Percentiles rank a stretch among this genome's conserved stretches.
phyloP scores from a whole-genome alignment of 495 filamentous ascomycete species.

The Tuber calosporum region DNA sequence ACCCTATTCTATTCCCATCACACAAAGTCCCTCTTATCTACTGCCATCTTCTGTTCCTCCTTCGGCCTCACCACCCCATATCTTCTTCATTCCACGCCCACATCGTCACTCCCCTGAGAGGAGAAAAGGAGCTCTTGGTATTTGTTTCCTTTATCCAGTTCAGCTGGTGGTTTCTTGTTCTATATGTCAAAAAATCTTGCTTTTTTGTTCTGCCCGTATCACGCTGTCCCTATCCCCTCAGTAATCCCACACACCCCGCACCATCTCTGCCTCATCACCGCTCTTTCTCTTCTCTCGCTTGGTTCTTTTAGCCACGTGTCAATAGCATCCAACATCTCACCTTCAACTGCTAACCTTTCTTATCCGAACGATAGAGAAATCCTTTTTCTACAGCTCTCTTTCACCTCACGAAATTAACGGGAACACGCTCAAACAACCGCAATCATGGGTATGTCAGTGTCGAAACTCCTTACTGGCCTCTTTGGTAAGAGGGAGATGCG shows the following conservation, averaged over 20 bases:
- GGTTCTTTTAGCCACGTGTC: slow-evolving; percentile 24
- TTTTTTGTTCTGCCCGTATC: slow-evolving; percentile 27
- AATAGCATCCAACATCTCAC: slow-evolving; percentile 17
- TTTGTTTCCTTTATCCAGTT: background rate
- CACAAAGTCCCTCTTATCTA: background rate
- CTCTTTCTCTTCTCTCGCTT: background rate
- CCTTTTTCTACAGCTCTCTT: slow-evolving; percentile 15
- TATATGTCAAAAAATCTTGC: slow-evolving; percentile 18
- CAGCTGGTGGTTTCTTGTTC: slow-evolving; percentile 9
- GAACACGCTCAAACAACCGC: slow-evolving; percentile 41
- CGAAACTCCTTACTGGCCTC: slow-evolving; percentile 85
- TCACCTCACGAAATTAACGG: slow-evolving; percentile 29
- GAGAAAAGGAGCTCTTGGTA: background rate
- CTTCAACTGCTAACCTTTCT: slow-evolving; percentile 22
- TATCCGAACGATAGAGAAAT: slow-evolving; percentile 21
- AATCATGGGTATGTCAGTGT: slow-evolving; percentile 91
- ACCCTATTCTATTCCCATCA: background rate
- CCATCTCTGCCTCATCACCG: background rate
- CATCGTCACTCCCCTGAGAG: background rate
- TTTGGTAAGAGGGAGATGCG: slow-evolving; percentile 99
- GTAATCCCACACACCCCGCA: background rate
- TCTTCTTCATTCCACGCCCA: background rate
- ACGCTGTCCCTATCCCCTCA: slow-evolving; percentile 7
- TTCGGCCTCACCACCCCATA: background rate
- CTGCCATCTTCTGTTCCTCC: background rate